phyloP scores from a whole-genome alignment of 345 rosid genomes.

The Raphanus sativus region DNA sequence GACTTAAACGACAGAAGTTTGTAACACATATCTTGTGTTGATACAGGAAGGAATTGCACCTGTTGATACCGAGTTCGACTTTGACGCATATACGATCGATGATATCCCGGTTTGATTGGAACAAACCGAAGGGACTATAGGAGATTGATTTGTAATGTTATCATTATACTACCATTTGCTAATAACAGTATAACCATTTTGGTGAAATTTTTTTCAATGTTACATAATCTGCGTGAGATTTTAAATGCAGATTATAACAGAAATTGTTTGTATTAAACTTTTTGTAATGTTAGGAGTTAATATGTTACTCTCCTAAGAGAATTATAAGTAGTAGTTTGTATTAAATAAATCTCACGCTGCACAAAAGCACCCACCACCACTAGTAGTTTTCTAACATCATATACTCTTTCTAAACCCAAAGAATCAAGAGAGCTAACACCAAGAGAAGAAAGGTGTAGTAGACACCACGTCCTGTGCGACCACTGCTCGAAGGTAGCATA shows the following conservation, averaged over 20 bases:
- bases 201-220: conserved; percentile 11
- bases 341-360: conserved; percentile 32
- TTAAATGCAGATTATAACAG: conserved; percentile 24
- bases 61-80: conserved; percentile 69
- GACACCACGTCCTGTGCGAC: background rate
- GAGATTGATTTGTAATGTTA: conserved; percentile 30
- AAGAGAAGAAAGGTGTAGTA: conserved; percentile 14
- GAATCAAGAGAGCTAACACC: conserved; percentile 24
- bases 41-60: conserved; percentile 68
- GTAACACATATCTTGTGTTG: conserved; percentile 32
- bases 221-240: conserved; percentile 29
- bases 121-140: background rate
- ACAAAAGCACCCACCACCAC: conserved; percentile 5
- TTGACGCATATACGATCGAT: conserved; percentile 69
- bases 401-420: background rate
- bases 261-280: background rate
- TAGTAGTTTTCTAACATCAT: background rate
- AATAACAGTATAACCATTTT: conserved; percentile 3
- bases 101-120: conserved; percentile 57
- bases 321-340: too few relatives aligned
- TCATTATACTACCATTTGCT: conserved; percentile 12
- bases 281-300: conserved; percentile 4
- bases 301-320: background rate
- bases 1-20: background rate
- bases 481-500: conserved; percentile 44